Evolutionary conservation across 805 yeast species (phyloP).

Genomic region (Sungouiella blattae): DNA sequence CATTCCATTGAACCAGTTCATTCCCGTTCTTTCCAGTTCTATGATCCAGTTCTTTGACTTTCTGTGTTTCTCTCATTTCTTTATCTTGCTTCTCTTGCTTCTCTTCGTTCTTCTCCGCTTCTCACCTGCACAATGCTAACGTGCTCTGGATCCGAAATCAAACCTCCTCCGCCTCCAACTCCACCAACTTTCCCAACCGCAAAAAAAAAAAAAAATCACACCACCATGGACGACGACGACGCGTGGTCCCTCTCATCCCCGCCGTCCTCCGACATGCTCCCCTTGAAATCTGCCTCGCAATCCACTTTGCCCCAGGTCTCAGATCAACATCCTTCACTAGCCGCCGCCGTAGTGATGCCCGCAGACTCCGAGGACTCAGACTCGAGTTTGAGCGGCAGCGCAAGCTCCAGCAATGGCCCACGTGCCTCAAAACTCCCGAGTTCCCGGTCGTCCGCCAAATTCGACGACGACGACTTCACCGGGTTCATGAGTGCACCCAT

Average conservation of each 20-base stretch:
- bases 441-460: not conserved
- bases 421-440: not conserved
- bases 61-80: too few relatives aligned
- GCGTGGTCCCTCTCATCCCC: slow-evolving; percentile 42
- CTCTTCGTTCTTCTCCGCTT: too few relatives aligned
- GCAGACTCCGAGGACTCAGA: slow-evolving; percentile 1
- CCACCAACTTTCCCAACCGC: not conserved
- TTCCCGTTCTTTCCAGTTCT: too few relatives aligned
- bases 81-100: too few relatives aligned
- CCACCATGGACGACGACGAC: slow-evolving; percentile 33
- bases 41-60: too few relatives aligned
- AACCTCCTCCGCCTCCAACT: too few relatives aligned
- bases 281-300: slow-evolving; percentile 5
- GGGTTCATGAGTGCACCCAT: too few relatives aligned
- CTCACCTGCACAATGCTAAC: too few relatives aligned
- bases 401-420: not conserved
- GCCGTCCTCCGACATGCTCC: slow-evolving; percentile 30
- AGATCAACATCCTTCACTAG: not conserved
- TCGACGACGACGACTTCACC: too few relatives aligned
- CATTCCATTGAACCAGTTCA: too few relatives aligned
- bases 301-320: not conserved
- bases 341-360: not conserved
- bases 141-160: too few relatives aligned
- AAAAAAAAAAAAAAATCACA: not conserved
- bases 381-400: not conserved